Conservation (phyloP, 2,329 filamentous ascomycete genomes). For the Trichoderma guizhouense region DNA sequence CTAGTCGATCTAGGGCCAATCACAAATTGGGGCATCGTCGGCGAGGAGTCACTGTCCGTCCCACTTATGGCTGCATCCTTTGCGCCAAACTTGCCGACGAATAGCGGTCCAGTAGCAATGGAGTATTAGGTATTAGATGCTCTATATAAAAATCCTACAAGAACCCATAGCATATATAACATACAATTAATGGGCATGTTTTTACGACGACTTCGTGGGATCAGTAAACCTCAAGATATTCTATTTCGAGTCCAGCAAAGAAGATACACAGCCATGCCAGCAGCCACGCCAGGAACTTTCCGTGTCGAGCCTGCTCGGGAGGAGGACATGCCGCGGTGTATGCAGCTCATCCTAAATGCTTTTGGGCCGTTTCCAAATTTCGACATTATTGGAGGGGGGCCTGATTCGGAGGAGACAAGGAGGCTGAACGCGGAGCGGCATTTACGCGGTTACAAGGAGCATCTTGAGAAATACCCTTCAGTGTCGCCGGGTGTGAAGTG, state of each 20-base stretch:
- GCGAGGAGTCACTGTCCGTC: neutral
- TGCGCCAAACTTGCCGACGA: neutral
- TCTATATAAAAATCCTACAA: neutral
- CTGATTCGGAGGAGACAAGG: slow-evolving; percentile 7
- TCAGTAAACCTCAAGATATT: neutral
- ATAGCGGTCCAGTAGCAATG: neutral
- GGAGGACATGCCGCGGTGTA: slow-evolving; percentile 20
- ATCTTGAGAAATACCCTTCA: slow-evolving; percentile 10
- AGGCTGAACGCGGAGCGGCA: neutral
- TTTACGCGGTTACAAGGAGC: neutral
- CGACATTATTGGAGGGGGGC: neutral
- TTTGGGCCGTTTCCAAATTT: slow-evolving; percentile 8
- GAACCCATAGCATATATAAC: neutral
- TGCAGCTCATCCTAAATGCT: slow-evolving; percentile 12
- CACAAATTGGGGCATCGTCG: neutral
- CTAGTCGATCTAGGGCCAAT: neutral
- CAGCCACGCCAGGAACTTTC: neutral
- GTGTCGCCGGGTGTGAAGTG: slow-evolving; percentile 15
- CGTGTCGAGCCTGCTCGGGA: slow-evolving; percentile 12
- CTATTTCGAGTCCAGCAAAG: neutral
- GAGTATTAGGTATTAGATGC: neutral
- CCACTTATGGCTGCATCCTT: neutral
- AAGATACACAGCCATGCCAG: neutral
- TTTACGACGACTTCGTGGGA: neutral
- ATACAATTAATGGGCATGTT: neutral